Evolutionary conservation across 331 rosid genomes (phyloP).

Genomic region (Telfairia occidentalis): DNA sequence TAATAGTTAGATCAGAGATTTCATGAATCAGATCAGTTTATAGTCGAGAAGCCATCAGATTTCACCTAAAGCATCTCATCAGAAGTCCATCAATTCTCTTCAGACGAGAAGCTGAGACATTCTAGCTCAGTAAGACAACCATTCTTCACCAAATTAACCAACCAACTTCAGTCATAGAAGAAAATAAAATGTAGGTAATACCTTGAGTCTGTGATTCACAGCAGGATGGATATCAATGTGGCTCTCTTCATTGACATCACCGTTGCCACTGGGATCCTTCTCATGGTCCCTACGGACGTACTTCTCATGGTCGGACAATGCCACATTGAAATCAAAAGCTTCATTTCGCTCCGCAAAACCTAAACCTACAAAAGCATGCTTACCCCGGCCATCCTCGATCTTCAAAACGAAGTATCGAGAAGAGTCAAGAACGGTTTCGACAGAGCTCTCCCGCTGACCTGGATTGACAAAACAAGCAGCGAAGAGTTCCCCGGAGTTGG

Average conservation of each 20-base stretch:
- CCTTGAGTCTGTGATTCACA: conserved; percentile 90
- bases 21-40: not conserved
- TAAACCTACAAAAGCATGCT: conserved; percentile 85
- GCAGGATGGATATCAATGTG: conserved; percentile 91
- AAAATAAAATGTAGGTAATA: not conserved
- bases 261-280: conserved; percentile 28
- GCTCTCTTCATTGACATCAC: conserved; percentile 40
- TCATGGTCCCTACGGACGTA: conserved; percentile 67
- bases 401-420: conserved; percentile 91
- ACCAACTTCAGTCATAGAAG: not conserved
- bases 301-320: conserved; percentile 94
- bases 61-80: not conserved
- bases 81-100: not conserved
- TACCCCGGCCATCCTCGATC: conserved; percentile 93
- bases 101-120: not conserved
- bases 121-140: not conserved
- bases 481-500: conserved; percentile 74
- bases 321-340: conserved; percentile 96
- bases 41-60: not conserved
- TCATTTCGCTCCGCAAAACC: conserved; percentile 90
- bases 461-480: conserved; percentile 88
- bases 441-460: conserved; percentile 76
- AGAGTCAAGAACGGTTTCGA: conserved; percentile 88
- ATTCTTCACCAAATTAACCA: not conserved
- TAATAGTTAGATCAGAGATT: not conserved